A percentile compares a stretch with the other conserved stretches of the same genome.
Conservation (phyloP, 2,329 filamentous ascomycete genomes). For the Cercospora berteroae region DNA sequence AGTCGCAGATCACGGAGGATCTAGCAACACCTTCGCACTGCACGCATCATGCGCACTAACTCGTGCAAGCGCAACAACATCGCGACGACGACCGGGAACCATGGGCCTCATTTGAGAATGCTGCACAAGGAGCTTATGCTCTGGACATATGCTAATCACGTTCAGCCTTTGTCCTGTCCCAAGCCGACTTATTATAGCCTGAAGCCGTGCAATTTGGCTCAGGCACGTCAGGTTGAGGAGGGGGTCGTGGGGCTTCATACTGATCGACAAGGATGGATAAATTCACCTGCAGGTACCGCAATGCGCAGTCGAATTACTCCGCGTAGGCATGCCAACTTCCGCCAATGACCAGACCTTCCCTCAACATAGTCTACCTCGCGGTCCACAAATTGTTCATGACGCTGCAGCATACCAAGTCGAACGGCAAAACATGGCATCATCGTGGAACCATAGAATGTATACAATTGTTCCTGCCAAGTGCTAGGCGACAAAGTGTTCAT, state of each 20-base stretch:
- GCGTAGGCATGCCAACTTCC: not conserved
- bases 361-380: not conserved
- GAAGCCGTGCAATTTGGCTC: not conserved
- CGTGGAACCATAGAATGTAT: not conserved
- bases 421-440: not conserved
- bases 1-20: not conserved
- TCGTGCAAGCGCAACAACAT: not conserved
- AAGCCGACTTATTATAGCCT: not conserved
- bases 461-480: not conserved
- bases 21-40: not conserved
- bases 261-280: constrained; percentile 7
- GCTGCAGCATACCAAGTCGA: not conserved
- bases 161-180: not conserved
- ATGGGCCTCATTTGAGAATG: not conserved
- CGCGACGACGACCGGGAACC: not conserved
- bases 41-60: not conserved
- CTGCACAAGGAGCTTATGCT: not conserved
- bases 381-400: not conserved
- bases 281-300: constrained; percentile 3
- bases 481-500: not conserved
- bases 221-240: not conserved
- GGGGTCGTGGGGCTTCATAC: not conserved
- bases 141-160: not conserved
- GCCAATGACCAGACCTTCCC: not conserved
- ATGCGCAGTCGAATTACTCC: not conserved